These are phyloP conservation scores for Globisporangium heterothallicum DNA, from an alignment of 352 stramenopile genomes.

Conservation along the genomic window DNA sequence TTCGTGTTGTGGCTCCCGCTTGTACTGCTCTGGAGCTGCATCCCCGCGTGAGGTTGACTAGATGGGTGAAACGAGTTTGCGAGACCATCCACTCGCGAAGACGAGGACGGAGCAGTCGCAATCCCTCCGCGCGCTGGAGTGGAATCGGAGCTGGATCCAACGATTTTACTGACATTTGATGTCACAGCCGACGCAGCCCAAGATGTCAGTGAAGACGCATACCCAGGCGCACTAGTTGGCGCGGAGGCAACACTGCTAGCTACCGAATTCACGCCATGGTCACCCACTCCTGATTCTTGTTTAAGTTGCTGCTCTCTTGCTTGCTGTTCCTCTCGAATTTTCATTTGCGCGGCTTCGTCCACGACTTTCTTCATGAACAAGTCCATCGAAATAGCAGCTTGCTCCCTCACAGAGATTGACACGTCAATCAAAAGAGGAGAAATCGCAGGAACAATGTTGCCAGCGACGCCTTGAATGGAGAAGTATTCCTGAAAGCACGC, in stretches of 20 bases:
- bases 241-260: no score
- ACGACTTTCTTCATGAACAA: slow-evolving; percentile 81
- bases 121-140: slow-evolving; percentile 3
- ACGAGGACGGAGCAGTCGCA: slow-evolving; percentile 20
- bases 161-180: slow-evolving; percentile 66
- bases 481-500: slow-evolving; percentile 54
- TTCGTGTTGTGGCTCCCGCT: slow-evolving; percentile 15
- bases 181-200: slow-evolving; percentile 66
- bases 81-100: slow-evolving; percentile 13
- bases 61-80: slow-evolving; percentile 1
- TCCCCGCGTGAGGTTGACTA: slow-evolving; percentile 3
- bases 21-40: slow-evolving; percentile 11
- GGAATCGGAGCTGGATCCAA: slow-evolving; percentile 24
- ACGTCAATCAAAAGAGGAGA: slow-evolving; percentile 75
- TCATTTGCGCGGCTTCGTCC: slow-evolving; percentile 75
- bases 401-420: slow-evolving; percentile 70
- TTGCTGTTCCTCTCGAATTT: slow-evolving; percentile 63
- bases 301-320: slow-evolving; percentile 56
- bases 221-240: slow-evolving; percentile 30
- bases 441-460: slow-evolving; percentile 73
- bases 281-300: slow-evolving; percentile 23
- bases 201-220: slow-evolving; percentile 63
- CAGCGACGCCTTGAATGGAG: slow-evolving; percentile 56
- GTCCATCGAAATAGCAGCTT: slow-evolving; percentile 68
- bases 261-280: slow-evolving; percentile 7